phyloP scores from a whole-genome alignment of 352 stramenopile genomes.

The Peronospora belbahrii region DNA sequence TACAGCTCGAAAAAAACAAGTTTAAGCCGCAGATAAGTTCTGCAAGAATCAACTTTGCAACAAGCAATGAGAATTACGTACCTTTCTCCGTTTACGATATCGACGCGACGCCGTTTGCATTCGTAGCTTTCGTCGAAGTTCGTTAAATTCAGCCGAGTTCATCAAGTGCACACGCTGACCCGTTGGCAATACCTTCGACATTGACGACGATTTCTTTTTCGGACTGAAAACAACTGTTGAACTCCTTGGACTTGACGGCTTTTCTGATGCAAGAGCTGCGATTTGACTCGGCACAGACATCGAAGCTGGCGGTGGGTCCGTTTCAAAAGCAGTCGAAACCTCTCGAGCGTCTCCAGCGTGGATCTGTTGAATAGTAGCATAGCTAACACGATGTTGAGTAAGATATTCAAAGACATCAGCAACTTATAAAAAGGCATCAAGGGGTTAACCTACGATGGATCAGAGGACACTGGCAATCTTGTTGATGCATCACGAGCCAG shows the following conservation, averaged over 20 bases:
- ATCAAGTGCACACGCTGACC: conserved; percentile 15
- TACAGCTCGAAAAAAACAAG: not conserved
- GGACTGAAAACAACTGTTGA: not conserved
- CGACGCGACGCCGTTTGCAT: conserved; percentile 29
- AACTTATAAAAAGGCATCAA: too few species aligned
- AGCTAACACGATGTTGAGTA: not conserved
- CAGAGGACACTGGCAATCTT: not conserved
- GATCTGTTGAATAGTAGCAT: not conserved
- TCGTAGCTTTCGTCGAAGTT: conserved; percentile 25
- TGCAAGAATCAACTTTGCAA: not conserved
- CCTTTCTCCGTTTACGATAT: conserved; percentile 34
- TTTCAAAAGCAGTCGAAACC: not conserved
- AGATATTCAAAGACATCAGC: too few species aligned
- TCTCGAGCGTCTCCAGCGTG: not conserved
- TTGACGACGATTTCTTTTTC: not conserved
- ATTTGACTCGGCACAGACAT: not conserved
- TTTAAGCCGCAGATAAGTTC: not conserved
- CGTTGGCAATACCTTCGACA: conserved; percentile 8
- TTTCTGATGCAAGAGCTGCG: not conserved
- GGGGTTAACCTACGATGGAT: not conserved
- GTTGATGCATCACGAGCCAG: not conserved
- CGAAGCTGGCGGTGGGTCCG: too few species aligned
- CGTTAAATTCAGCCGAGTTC: conserved; percentile 18
- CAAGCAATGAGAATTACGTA: not conserved
- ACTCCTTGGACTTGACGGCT: not conserved